These are phyloP conservation scores for Fusarium gaditjirri DNA, from an alignment of 2,329 filamentous ascomycete genomes.

Conservation along the genomic window DNA sequence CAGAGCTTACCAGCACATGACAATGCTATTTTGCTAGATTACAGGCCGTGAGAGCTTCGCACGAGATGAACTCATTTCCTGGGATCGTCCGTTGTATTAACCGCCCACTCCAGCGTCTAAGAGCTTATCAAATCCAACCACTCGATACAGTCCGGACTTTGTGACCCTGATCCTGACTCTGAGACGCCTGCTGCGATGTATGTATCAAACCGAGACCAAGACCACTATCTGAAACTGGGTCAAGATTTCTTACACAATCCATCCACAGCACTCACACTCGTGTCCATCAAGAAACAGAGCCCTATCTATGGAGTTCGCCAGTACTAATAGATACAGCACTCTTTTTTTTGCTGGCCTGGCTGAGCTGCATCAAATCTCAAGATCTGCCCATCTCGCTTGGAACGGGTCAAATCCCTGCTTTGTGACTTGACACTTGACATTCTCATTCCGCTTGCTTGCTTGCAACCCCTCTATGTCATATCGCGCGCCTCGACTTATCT, in stretches of 20 bases:
- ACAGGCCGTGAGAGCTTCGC: constrained; percentile 2
- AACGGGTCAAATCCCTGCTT: constrained; percentile 26
- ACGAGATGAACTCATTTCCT: constrained; percentile 38
- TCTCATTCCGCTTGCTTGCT: constrained; percentile 37
- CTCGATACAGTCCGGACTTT: background rate
- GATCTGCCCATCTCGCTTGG: constrained; percentile 39
- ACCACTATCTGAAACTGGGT: constrained; percentile 16
- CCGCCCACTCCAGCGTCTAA: constrained; percentile 29
- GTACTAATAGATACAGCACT: background rate
- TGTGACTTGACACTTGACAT: constrained; percentile 32
- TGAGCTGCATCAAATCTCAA: constrained; percentile 29
- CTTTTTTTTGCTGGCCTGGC: constrained; percentile 1
- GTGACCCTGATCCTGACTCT: constrained; percentile 19
- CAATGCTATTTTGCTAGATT: background rate
- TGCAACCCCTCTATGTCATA: constrained; percentile 20
- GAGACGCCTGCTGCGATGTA: constrained; percentile 9
- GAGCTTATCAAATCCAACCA: background rate
- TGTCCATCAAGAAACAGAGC: background rate
- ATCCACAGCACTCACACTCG: background rate
- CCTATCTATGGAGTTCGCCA: background rate
- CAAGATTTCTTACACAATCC: background rate
- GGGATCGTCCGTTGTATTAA: constrained; percentile 21
- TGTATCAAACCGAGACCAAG: constrained; percentile 6
- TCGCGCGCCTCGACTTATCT: constrained; percentile 6
- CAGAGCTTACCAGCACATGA: constrained; percentile 12